Base-by-base conservation (phyloP, 2,329 filamentous ascomycete species). In the Neofusicoccum ribis region DNA sequence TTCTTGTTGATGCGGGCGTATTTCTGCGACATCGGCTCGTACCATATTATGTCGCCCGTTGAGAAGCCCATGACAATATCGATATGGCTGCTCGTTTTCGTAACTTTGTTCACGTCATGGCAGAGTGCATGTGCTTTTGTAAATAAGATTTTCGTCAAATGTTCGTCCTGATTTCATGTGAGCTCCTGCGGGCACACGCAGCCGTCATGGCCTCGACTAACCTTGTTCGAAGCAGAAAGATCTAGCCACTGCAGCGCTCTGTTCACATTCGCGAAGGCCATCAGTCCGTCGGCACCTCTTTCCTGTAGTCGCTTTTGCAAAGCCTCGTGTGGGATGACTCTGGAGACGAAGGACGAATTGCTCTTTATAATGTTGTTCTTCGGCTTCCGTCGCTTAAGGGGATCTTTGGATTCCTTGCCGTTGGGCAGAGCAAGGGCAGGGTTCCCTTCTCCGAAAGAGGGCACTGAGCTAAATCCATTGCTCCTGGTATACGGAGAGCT, bases 321-420 rank as follows among this genome's bases (percentile, higher is more conserved):
- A 4, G 85, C 84, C 72, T 99, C 95, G 72, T 97, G 91, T 15
- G 93, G 89, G 69, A 98, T 97, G 37, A 97, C 94, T 63, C 95
- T 84, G n/a, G 94, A 97, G 36, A 99, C 95, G 74, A 97, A 99
- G 0, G 94, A 97, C 9, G 95, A 99, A 78, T 97, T 98, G 80
- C 93, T 98, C 83, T 99, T 99, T 61, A 94, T 89, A 77, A 99
- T 95, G 77, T 96, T 98, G 79, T 94, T 98, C 84, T 98, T 99
- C 2, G 95, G 95, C 77, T 99, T 99, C 73, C 89, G 87, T 75
- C 88, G 86, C 83, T 97, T 97, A 27, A 82, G 75, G 9, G 81
- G 81, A 68, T 84, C 83, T 69, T 86, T 88, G 46, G 86, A 85
- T 72, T 93, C 91, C 72, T 92, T 92, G 36, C 84, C 83, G 60